Percentiles rank a stretch among this genome's conserved stretches.
Conservation (phyloP, 345 rosid genomes). For the Durio zibethinus region DNA sequence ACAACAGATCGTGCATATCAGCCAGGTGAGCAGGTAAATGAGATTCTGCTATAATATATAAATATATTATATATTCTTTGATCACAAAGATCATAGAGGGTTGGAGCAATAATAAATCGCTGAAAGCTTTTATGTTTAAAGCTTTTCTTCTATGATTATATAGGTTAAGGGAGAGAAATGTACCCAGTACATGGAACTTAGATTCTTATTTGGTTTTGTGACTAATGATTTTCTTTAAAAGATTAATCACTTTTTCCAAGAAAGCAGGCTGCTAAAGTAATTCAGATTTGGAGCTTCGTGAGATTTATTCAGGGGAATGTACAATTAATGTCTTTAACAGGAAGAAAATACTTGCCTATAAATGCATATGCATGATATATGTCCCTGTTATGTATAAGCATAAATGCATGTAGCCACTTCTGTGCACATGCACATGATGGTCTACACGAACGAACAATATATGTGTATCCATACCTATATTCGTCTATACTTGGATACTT, state of each 20-base stretch:
- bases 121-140: background rate
- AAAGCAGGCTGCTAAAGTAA: background rate
- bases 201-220: background rate
- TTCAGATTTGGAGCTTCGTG: background rate
- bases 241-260: background rate
- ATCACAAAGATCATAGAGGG: background rate
- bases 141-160: background rate
- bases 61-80: background rate
- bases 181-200: background rate
- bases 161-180: background rate
- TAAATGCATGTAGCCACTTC: background rate
- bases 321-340: no score
- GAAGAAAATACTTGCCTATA: background rate
- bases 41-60: background rate
- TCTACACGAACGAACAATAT: background rate
- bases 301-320: background rate
- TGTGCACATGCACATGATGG: background rate
- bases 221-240: background rate
- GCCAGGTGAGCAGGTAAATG: constrained; percentile 96
- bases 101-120: background rate
- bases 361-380: background rate
- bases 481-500: background rate
- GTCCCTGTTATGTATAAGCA: background rate
- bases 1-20: constrained; percentile 77
- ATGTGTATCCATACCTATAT: background rate